Evolutionary conservation across 2,329 filamentous ascomycete genomes (phyloP), one percentile per base, ranked within the genome.

Genomic region (Sporothrix euskadiensis): DNA sequence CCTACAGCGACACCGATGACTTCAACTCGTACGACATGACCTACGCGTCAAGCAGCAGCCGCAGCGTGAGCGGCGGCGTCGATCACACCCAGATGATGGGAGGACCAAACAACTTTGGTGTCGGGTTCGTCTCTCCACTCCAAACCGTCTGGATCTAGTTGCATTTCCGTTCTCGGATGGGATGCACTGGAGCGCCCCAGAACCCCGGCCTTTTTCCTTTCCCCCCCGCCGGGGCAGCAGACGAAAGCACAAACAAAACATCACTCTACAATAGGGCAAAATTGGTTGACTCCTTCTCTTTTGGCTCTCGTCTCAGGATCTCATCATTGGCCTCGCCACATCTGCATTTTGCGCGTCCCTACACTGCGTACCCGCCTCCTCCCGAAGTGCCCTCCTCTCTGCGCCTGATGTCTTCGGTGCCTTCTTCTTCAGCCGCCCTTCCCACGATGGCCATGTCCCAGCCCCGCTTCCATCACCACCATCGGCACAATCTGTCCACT

Each of bases 121-220:
- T 84, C 83, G 87, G 87, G 87, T 89, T 89, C 85, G 87, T 89
- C 83, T 84, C 86, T 88, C 87, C 87, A 85, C 84, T 86, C 82
- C 86, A 88, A 83, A 83, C 87, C 81, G 84, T 88, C 83, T 89
- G 87, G 87, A 88, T 86, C 82, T 89, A 87, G 83, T 39, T 39
- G 12, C 71, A 47, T 65, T 73, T 73, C 44, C 7, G 16, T 72
- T 63, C 19, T 66, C 35, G 35, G 35, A 35, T 49, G 16, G 59
- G 39, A 26, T 65, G 61, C 16, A 59, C 39, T 66, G 14, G 61
- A 80, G 78, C 81, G 80, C 79, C 79, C 61, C 61, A 72, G 39
- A 5, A 44, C 44, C 68, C 72, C 66, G 66, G 72, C 41, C 59
- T 52, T 73, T 32, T 3, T 35, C 35, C 35, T 35, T 35, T 3